phyloP scores from a whole-genome alignment of 306 rosid genomes.

The Pterocarpus santalinus region DNA sequence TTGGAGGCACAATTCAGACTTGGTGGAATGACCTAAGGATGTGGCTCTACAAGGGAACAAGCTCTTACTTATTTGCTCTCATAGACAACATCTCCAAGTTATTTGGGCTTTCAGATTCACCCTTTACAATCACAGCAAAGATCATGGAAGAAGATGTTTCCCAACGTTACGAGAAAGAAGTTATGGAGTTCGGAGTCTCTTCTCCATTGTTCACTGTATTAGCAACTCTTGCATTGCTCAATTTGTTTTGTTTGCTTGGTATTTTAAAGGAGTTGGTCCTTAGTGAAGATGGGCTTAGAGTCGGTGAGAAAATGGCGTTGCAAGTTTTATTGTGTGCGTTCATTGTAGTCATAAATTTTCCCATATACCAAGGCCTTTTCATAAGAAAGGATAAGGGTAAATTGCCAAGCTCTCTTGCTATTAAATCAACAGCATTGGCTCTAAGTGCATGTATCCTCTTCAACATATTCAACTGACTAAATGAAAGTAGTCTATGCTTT shows the following conservation, averaged over 20 bases:
- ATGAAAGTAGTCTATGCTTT: background rate
- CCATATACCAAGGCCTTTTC: conserved; percentile 67
- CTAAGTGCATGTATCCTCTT: conserved; percentile 6
- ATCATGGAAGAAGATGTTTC: conserved; percentile 58
- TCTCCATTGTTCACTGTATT: conserved; percentile 62
- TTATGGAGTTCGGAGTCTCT: conserved; percentile 72
- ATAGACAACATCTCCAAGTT: conserved; percentile 49
- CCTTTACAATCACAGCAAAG: conserved; percentile 42
- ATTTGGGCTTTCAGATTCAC: conserved; percentile 52
- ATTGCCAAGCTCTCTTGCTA: conserved; percentile 57
- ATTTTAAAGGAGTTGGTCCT: conserved; percentile 24
- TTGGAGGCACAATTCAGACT: conserved; percentile 61
- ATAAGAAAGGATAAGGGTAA: conserved; percentile 66
- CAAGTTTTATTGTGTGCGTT: conserved; percentile 61
- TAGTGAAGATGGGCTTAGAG: conserved; percentile 37
- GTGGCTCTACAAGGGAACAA: conserved; percentile 71
- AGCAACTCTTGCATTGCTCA: conserved; percentile 60
- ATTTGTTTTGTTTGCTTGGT: conserved; percentile 62
- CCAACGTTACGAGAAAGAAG: conserved; percentile 58
- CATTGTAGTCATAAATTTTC: conserved; percentile 60
- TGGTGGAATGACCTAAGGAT: conserved; percentile 82
- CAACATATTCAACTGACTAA: background rate
- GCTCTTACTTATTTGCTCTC: conserved; percentile 65
- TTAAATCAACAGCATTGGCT: conserved; percentile 51
- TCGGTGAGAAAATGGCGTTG: conserved; percentile 48